Evolutionary conservation across 1,284 basidiomycete species (phyloP), one percentile per base, ranked within the genome.

Genomic region (Cutaneotrichosporon cyanovorans): DNA sequence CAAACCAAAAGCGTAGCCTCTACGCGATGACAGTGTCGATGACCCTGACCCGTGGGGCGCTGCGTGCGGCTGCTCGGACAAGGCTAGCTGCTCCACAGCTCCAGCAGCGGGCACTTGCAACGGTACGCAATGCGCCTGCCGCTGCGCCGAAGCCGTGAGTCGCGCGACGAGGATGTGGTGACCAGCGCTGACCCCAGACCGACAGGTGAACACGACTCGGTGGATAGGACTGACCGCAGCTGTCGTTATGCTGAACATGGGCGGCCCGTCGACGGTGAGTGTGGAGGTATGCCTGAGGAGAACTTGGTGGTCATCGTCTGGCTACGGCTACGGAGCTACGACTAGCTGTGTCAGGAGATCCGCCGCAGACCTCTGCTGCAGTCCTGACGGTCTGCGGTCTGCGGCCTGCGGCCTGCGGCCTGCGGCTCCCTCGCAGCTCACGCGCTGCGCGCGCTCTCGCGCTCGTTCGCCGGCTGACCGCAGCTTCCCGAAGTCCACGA

Each of bases 211-310:
- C 16, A 14, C 16, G 2, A 21, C 18, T 2, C 32, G 4, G 3
- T n/a, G 1, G 16, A 20, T 16, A 4, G 2, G 7, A 16, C 44
- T 50, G 20, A 50, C 50, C 1, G 7, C 46, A 86, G 93, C 85
- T 33, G 80, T 98, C 50, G 87, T 98, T 28, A 87, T 98, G 85
- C 78, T 98, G 75, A 98, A 97, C 73, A 97, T 98, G 93, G 93
- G 93, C 38, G 93, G 93, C 1, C 93, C 93, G 10, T 81, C 85
- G 34, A 95, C 89, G 41, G 88, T 88, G 65, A 61, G 81, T 28
- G n/a, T n/a, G n/a, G n/a, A n/a, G n/a, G n/a, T n/a, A n/a, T n/a
- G n/a, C n/a, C n/a, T n/a, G n/a, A n/a, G n/a, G n/a, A n/a, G n/a
- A n/a, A n/a, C n/a, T n/a, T n/a, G n/a, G n/a, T n/a, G n/a, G n/a